phyloP scores from a whole-genome alignment of 805 yeast species.

The Saccharomycopsis babjevae region DNA sequence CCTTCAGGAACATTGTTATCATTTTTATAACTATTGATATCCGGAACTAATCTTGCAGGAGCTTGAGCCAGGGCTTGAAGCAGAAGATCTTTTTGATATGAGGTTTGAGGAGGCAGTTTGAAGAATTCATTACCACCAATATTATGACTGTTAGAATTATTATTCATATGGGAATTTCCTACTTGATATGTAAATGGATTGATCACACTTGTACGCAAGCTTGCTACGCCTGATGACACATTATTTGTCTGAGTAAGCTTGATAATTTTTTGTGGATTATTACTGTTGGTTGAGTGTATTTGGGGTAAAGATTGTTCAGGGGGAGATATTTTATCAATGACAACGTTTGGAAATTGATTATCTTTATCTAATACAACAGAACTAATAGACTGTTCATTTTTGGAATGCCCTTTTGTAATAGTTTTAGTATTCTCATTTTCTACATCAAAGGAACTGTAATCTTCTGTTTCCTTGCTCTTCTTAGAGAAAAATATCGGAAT shows the following conservation, averaged over 20 bases:
- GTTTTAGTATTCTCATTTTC: background rate
- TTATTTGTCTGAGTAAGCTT: background rate
- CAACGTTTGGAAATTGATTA: background rate
- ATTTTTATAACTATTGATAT: background rate
- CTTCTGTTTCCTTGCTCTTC: background rate
- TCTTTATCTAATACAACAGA: background rate
- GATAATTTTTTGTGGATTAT: background rate
- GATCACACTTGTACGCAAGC: background rate
- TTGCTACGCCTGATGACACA: background rate
- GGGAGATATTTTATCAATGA: background rate
- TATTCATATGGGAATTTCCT: background rate
- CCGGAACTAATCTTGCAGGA: background rate
- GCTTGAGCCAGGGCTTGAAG: background rate
- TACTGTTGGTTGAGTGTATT: background rate
- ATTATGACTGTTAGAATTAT: background rate
- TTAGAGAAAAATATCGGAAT: background rate
- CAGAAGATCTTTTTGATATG: background rate
- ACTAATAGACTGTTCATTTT: background rate
- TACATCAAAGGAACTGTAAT: background rate
- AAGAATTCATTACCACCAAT: background rate
- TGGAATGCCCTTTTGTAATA: background rate
- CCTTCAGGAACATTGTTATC: background rate
- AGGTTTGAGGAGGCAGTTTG: background rate
- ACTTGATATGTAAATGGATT: background rate
- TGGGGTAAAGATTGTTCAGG: background rate